Base-by-base conservation (phyloP, 2,329 filamentous ascomycete species). In the Ophiocordyceps unilateralis region DNA sequence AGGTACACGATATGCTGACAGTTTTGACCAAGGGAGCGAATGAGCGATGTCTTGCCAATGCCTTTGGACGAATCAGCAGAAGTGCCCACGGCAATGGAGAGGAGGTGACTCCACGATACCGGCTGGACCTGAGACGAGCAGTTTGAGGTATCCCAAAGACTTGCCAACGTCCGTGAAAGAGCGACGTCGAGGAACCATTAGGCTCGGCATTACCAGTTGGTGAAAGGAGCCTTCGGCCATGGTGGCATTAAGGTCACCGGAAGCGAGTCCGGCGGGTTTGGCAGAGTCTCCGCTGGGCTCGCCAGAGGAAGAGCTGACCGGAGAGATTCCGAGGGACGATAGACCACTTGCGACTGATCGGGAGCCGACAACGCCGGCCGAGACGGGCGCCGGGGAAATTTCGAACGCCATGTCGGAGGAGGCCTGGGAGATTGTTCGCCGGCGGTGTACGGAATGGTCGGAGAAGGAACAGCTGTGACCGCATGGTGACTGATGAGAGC, bases 171-270 rank as follows among this genome's bases (percentile, higher is more conserved):
- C 77, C 0, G 91, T 95, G 58, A 96, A 96, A 0, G 88, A 88
- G 42, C 87, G 74, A 41, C 91, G 78, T 47, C 77, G 83, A 4
- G 91, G 89, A 75, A 98, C 91, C 47, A 76, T 79, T 53, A 98
- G 81, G 55, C 87, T 94, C 5, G 91, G 91, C 91, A 98, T 98
- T 46, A 98, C 84, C n/a, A 98, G 72, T 59, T 96, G 88, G 21
- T 82, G 81, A 36, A 67, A 69, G 47, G 52, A 41, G 39, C 37
- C 39, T 7, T 41, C 39, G 10, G 38, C 26, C 19, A 44, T 10
- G n/a, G 39, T 38, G 14, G 19, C 40, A 39, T 19, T 46, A 39
- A 41, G 52, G 45, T 20, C 54, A 43, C 39, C 42, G 19, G 52
- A n/a, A n/a, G n/a, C 50, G 9, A 26, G 12, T 26, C 9, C 12